Percentiles rank a stretch among this genome's conserved stretches.
These are phyloP conservation scores for Coemansia sp. DNA, from an alignment of 192 early-diverging fungal genomes.

Conservation along the genomic window DNA sequence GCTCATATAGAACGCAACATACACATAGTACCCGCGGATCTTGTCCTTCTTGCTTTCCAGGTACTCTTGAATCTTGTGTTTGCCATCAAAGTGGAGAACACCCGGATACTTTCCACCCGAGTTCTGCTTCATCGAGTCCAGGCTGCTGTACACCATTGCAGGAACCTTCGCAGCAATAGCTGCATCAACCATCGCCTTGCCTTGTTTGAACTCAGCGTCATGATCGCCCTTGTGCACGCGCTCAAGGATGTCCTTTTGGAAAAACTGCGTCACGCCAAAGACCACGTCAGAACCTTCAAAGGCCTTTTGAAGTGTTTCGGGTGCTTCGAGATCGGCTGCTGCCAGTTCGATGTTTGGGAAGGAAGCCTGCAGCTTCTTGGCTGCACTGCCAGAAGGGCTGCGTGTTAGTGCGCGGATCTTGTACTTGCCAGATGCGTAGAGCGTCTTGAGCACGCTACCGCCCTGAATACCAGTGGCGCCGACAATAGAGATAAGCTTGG, in stretches of 20 bases:
- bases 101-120: slow-evolving; percentile 26
- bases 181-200: slow-evolving; percentile 38
- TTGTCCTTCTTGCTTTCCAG: slow-evolving; percentile 20
- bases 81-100: slow-evolving; percentile 36
- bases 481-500: slow-evolving; percentile 23
- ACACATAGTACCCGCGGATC: slow-evolving; percentile 21
- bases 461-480: slow-evolving; percentile 46
- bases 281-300: slow-evolving; percentile 24
- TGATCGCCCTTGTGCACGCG: slow-evolving; percentile 9
- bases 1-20: slow-evolving; percentile 36
- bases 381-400: slow-evolving; percentile 12
- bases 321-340: slow-evolving; percentile 21
- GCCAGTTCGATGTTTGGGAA: slow-evolving; percentile 32
- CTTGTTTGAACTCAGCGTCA: slow-evolving; percentile 33
- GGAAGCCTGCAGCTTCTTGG: slow-evolving; percentile 11
- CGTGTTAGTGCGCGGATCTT: slow-evolving; percentile 32
- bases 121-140: slow-evolving; percentile 22
- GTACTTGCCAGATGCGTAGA: slow-evolving; percentile 26
- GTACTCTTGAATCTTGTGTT: slow-evolving; percentile 34
- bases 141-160: slow-evolving; percentile 26
- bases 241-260: slow-evolving; percentile 11
- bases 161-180: slow-evolving; percentile 25
- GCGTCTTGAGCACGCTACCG: slow-evolving; percentile 34
- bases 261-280: slow-evolving; percentile 37
- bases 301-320: slow-evolving; percentile 18